Percentiles rank a stretch among this genome's conserved stretches.
Evolutionary conservation across 768 basidiomycete genomes (phyloP).

Genomic region (Cystofilobasidium bisporidii): DNA sequence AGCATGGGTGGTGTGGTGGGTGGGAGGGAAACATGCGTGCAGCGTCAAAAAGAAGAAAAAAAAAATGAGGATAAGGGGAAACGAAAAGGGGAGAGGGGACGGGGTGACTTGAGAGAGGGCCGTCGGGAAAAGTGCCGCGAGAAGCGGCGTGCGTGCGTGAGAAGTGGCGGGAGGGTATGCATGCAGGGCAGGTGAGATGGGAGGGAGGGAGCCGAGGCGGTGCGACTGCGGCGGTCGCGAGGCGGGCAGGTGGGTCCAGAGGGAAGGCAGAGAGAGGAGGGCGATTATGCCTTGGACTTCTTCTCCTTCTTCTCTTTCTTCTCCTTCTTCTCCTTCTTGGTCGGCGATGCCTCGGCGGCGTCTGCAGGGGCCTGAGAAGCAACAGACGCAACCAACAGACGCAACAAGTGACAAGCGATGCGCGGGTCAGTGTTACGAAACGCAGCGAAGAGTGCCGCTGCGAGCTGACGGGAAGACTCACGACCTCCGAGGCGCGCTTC

Average conservation of each 20-base stretch:
- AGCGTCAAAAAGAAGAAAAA: slow-evolving; percentile 38
- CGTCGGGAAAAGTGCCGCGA: not conserved
- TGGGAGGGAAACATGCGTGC: slow-evolving; percentile 25
- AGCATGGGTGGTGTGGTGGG: not conserved
- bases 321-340: slow-evolving; percentile 32
- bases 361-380: not conserved
- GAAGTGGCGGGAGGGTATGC: too few relatives aligned
- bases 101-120: not conserved
- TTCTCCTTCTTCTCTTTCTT: slow-evolving; percentile 41
- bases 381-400: not conserved
- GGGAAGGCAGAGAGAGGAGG: not conserved
- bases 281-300: slow-evolving; percentile 23
- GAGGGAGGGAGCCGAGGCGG: too few relatives aligned
- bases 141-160: too few relatives aligned
- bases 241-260: too few relatives aligned
- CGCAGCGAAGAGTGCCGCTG: not conserved
- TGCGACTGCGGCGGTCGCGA: too few relatives aligned
- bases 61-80: slow-evolving; percentile 29
- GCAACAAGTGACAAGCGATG: too few relatives aligned
- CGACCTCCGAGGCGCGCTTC: slow-evolving; percentile 34
- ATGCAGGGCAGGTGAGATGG: too few relatives aligned
- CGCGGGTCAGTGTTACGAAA: too few relatives aligned
- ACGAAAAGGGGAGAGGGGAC: not conserved
- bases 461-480: not conserved
- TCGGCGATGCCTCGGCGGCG: slow-evolving; percentile 37